phyloP scores from a whole-genome alignment of 208 protist species.

The Trypanosomatidae sp. region DNA sequence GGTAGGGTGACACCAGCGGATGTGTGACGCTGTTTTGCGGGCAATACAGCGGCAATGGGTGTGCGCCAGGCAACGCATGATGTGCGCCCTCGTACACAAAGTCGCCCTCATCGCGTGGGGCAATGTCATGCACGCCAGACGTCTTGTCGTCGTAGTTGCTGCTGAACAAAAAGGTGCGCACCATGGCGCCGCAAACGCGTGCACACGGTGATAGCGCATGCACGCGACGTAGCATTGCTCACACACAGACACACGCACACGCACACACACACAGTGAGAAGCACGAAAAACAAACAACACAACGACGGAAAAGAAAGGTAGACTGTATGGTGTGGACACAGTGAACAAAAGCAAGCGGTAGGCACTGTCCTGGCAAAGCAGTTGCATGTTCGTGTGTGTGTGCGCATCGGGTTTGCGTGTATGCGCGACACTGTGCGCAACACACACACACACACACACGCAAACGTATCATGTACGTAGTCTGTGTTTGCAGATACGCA shows the following conservation, averaged over 20 bases:
- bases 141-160: conserved; percentile 50
- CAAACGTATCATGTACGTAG: no score
- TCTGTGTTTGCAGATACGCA: no score
- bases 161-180: conserved; percentile 32
- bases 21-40: conserved; percentile 65
- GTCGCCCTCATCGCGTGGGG: conserved; percentile 63
- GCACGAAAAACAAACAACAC: background rate
- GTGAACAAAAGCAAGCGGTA: no score
- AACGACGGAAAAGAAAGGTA: background rate
- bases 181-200: background rate
- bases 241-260: background rate
- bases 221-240: background rate
- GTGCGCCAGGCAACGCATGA: conserved; percentile 64
- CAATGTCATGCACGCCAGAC: conserved; percentile 74
- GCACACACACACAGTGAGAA: background rate
- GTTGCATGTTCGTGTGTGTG: no score
- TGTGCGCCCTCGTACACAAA: conserved; percentile 54
- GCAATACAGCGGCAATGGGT: conserved; percentile 68
- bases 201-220: background rate
- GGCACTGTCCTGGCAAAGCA: no score
- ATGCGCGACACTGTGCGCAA: no score
- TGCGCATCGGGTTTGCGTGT: no score
- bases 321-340: background rate
- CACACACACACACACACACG: no score
- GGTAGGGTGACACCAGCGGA: conserved; percentile 69